A percentile compares a stretch with the other conserved stretches of the same genome.
Conservation (phyloP, 2,329 filamentous ascomycete genomes). For the Penicillium frequentans region DNA sequence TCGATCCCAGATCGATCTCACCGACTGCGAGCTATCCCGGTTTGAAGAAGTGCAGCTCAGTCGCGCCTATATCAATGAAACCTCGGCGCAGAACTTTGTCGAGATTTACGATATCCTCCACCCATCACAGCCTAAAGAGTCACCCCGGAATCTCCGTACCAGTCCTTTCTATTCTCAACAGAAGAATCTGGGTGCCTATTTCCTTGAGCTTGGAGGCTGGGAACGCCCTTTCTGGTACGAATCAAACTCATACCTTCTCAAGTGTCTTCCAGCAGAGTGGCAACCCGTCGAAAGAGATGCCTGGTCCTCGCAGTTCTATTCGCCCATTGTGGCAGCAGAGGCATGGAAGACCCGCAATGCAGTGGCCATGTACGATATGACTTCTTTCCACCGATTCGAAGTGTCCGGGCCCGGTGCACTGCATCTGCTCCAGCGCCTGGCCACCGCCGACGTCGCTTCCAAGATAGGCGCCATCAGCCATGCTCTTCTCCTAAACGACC, state of each 20-base stretch:
- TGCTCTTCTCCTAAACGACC: conserved; percentile 55
- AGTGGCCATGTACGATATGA: conserved; percentile 64
- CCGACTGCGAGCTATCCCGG: conserved; percentile 60
- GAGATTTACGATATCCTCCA: conserved; percentile 67
- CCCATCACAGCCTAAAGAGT: conserved; percentile 58
- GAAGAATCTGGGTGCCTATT: conserved; percentile 52
- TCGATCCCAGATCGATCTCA: conserved; percentile 55
- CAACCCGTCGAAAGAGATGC: conserved; percentile 56
- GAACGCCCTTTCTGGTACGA: conserved; percentile 65
- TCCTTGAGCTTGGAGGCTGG: conserved; percentile 61
- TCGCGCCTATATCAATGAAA: conserved; percentile 57
- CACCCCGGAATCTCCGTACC: conserved; percentile 58
- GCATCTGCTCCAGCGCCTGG: conserved; percentile 55
- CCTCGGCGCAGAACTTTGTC: conserved; percentile 61
- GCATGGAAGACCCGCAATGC: conserved; percentile 66
- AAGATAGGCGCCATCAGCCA: conserved; percentile 55
- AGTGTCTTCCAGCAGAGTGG: conserved; percentile 55
- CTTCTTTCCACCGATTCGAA: conserved; percentile 59
- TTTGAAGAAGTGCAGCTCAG: conserved; percentile 63
- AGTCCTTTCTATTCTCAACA: conserved; percentile 61
- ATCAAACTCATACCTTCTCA: conserved; percentile 54
- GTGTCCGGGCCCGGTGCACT: conserved; percentile 59
- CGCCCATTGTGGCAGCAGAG: conserved; percentile 59
- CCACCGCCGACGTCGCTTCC: conserved; percentile 39
- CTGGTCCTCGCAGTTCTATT: conserved; percentile 60